phyloP scores from a whole-genome alignment of 2,329 filamentous ascomycete genomes.

The Colletotrichum gloeosporioides region DNA sequence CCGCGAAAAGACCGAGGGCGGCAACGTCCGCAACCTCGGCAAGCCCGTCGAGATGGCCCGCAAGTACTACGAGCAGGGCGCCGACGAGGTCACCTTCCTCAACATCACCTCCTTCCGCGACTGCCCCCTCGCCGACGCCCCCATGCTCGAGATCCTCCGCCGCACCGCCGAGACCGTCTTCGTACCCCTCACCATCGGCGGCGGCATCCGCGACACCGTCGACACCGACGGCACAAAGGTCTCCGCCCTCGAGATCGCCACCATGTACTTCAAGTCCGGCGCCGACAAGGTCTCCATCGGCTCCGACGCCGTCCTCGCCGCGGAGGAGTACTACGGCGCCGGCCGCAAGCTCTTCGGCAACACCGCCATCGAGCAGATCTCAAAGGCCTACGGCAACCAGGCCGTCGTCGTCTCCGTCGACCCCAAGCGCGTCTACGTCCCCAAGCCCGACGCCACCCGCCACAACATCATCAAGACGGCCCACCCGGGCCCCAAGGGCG shows the following conservation, averaged over 20 bases:
- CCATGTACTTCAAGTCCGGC: conserved; percentile 95
- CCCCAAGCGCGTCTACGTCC: conserved; percentile 88
- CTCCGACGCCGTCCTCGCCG: conserved; percentile 90
- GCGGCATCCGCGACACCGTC: conserved; percentile 90
- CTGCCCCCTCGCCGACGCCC: conserved; percentile 87
- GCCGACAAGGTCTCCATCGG: conserved; percentile 98
- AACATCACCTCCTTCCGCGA: conserved; percentile 99
- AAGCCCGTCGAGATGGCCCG: conserved; percentile 96
- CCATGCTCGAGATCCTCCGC: conserved; percentile 94
- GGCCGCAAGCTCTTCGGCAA: conserved; percentile 75
- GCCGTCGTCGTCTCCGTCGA: conserved; percentile 96
- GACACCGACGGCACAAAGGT: conserved; percentile 87
- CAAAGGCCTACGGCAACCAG: conserved; percentile 90
- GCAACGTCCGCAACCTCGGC: conserved; percentile 84
- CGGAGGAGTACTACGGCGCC: conserved; percentile 84
- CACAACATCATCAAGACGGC: conserved; percentile 75
- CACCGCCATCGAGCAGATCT: conserved; percentile 96
- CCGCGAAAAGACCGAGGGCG: conserved; percentile 76
- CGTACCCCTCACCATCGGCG: conserved; percentile 93
- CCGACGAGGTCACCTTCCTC: conserved; percentile 95
- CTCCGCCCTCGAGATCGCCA: conserved; percentile 91
- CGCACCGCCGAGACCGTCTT: conserved; percentile 90
- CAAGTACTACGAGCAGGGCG: conserved; percentile 94
- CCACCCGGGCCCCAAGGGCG: conserved; percentile 74
- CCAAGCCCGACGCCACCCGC: conserved; percentile 71